Evolutionary conservation across 345 rosid species (phyloP), one percentile per base, ranked within the genome.

Genomic region (Kernera saxatilis): DNA sequence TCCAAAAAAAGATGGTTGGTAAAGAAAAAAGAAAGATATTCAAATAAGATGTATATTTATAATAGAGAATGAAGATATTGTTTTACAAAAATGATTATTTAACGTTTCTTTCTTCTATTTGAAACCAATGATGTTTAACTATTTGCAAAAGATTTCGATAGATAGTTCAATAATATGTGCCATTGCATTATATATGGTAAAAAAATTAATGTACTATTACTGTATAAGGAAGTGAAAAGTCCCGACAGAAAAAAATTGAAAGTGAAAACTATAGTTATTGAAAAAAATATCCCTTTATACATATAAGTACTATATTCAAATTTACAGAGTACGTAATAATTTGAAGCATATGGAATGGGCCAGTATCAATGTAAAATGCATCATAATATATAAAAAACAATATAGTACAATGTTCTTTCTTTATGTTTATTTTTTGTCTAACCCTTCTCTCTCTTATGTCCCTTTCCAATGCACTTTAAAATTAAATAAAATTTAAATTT

Each of bases 391-490:
- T 25, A 35, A 62, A 40, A 68, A 33, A 69, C 35, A 63, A 62
- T 62, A 70, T 48, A 63, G 75, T 76, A 70, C 55, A 63, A 39
- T 22, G 40, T 70, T 69, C 75, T 63, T 69, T 76, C 71, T 46
- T 76, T 75, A 55, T 70, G 75, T 63, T 76, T 76, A 70, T 76
- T 63, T 70, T 70, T 33, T 70, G 67, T 76, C 80, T 72, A 75
- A 69, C 75, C 63, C 68, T 76, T 65, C 71, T 35, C 62, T 71
- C 71, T 76, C 75, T 60, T 32, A 21, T 8, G 71, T 64, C 63
- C 75, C 76, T 76, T 76, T 76, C 72, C 67, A 76, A 54, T 76
- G 71, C 46, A 63, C 39, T 63, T 63, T 63, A 14, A 45, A 14
- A 46, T 14, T 60, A 46, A 57, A 32, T 69, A 15, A 35, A 44